Conservation (phyloP, 371 early-diverging fungal genomes). For the Rhizopus microsporus region DNA sequence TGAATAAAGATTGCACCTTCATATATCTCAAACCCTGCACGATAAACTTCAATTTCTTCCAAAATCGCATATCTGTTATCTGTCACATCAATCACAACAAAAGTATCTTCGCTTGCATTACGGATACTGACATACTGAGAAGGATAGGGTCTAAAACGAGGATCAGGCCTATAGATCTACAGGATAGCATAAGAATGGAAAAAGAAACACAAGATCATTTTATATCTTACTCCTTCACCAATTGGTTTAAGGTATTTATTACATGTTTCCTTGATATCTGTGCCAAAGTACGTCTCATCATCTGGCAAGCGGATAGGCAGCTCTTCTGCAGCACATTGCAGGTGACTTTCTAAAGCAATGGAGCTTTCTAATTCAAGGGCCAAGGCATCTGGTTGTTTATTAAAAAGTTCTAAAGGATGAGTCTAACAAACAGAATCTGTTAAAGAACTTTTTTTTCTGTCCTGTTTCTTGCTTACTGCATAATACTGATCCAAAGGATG, state of each 20-base stretch:
- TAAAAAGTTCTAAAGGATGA: slow-evolving; percentile 52
- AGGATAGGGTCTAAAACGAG: slow-evolving; percentile 49
- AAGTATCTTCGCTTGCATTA: slow-evolving; percentile 44
- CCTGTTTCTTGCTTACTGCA: slow-evolving; percentile 22
- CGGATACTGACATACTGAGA: slow-evolving; percentile 51
- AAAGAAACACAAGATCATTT: neutral
- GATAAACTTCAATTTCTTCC: slow-evolving; percentile 57
- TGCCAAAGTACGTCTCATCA: slow-evolving; percentile 50
- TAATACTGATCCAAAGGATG: slow-evolving; percentile 63
- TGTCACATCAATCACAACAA: slow-evolving; percentile 58
- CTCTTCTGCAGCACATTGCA: slow-evolving; percentile 72
- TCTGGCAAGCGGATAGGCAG: slow-evolving; percentile 30
- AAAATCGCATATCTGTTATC: slow-evolving; percentile 36
- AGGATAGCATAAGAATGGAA: neutral
- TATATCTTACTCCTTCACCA: slow-evolving; percentile 20
- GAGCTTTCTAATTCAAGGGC: slow-evolving; percentile 42
- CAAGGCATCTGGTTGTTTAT: slow-evolving; percentile 35
- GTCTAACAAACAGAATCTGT: slow-evolving; percentile 12
- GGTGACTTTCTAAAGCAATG: slow-evolving; percentile 51
- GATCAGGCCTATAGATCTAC: slow-evolving; percentile 49
- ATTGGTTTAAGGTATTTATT: slow-evolving; percentile 30
- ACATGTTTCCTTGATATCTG: slow-evolving; percentile 22
- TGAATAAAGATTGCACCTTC: slow-evolving; percentile 66
- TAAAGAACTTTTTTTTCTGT: neutral
- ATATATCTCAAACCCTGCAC: slow-evolving; percentile 63